Percentiles rank a stretch among this genome's conserved stretches.
Evolutionary conservation across 495 filamentous ascomycete genomes (phyloP).

Genomic region (Daldinia loculata): DNA sequence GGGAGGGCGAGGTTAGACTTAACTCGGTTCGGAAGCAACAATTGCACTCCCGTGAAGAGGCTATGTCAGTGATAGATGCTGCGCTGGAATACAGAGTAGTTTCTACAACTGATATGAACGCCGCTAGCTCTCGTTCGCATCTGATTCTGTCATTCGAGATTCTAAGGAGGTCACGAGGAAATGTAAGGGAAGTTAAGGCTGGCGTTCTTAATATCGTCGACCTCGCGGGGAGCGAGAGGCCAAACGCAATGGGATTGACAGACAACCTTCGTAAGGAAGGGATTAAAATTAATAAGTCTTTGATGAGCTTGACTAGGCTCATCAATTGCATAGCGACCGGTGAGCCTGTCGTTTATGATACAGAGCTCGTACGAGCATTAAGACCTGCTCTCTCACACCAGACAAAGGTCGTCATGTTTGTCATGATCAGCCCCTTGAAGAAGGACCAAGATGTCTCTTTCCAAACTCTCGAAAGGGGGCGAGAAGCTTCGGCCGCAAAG

Average conservation of each 20-base stretch:
- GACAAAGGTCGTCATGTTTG: constrained; percentile 96
- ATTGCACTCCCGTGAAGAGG: constrained; percentile 1
- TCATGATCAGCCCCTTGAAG: constrained; percentile 91
- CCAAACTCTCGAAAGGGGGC: constrained; percentile 36
- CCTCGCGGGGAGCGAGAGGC: constrained; percentile 89
- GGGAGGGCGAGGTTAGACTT: constrained; percentile 62
- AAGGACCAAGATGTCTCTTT: constrained; percentile 66
- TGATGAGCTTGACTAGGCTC: constrained; percentile 91
- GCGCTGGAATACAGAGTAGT: constrained; percentile 8
- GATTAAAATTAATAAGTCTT: constrained; percentile 90
- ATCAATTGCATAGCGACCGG: constrained; percentile 87
- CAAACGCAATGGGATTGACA: constrained; percentile 77
- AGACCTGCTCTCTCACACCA: constrained; percentile 93
- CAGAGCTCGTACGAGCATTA: constrained; percentile 90
- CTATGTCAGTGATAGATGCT: constrained; percentile 12
- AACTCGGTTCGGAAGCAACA: not conserved
- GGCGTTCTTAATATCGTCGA: constrained; percentile 90
- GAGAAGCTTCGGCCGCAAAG: constrained; percentile 28
- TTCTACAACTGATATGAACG: constrained; percentile 79
- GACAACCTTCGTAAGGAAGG: constrained; percentile 82
- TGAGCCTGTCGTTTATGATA: constrained; percentile 87
- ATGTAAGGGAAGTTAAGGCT: constrained; percentile 54
- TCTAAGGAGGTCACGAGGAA: not conserved
- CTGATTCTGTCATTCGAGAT: constrained; percentile 92
- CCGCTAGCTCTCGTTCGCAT: constrained; percentile 90